Base-by-base conservation (phyloP, 306 rosid species). In the Mimosa bimucronata region DNA sequence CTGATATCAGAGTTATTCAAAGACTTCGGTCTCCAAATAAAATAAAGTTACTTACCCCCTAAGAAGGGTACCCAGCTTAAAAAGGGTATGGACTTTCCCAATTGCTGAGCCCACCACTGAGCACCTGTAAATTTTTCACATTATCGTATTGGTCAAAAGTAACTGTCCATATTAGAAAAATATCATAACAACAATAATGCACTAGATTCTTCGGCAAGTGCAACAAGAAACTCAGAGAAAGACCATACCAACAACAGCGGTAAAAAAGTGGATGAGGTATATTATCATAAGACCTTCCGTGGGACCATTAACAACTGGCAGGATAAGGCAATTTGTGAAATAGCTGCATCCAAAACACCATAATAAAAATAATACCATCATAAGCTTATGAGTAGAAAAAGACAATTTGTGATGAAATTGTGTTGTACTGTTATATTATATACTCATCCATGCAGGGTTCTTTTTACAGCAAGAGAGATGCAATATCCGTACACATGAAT, bases 281-380 rank as follows among this genome's bases (percentile, higher is more conserved):
- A 96, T 90, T 80, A 93, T 81, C 98, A 89, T 85, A 69, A 93
- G 97, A 86, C 99, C 99, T 86, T 96, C 99, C 2, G 99, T 96
- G 71, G 99, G 98, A 57, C 99, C 99, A 86, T 96, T 96, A 42
- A 93, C 6, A 73, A 88, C 94, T 16, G 99, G 99, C 66, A 96
- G 93, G 75, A 90, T 88, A 64, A 96, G 93, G 77, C 94, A 86
- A 79, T 96, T 89, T 83, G 99, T 93, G 86, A 96, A 96, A 87
- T 74, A 96, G 84, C 98, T 93, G 97, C 84, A 84, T 77, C 67
- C 81, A 74, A 75, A 69, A 87, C 73, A 80, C 61, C 71, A 75
- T 77, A 78, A 77, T 77, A 67, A 82, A 65, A 88, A 82, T 66
- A 88, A 42, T 41, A 65, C 62, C 44, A 30, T 25, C 2, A 18